These are phyloP conservation scores for Alternaria dauci DNA, from an alignment of 2,329 filamentous ascomycete genomes.

Conservation along the genomic window DNA sequence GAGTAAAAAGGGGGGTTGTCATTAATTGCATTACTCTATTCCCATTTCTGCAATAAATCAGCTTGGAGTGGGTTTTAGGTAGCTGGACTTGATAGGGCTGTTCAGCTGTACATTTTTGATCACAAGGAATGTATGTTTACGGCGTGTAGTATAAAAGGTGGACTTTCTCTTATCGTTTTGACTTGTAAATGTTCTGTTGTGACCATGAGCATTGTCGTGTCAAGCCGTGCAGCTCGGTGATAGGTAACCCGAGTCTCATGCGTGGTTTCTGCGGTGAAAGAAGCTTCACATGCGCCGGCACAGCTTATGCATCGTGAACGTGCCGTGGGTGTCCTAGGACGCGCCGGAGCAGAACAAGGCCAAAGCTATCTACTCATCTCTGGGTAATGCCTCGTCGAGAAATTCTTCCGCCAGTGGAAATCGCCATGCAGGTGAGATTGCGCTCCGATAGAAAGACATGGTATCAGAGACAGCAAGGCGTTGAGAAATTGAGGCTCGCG, in stretches of 20 bases:
- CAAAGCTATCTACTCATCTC: background rate
- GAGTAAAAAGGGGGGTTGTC: constrained; percentile 55
- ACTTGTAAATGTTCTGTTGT: background rate
- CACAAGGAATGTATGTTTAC: constrained; percentile 42
- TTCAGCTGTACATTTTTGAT: constrained; percentile 39
- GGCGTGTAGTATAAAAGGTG: constrained; percentile 39
- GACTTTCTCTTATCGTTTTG: constrained; percentile 12
- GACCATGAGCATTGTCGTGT: background rate
- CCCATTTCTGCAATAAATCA: constrained; percentile 12
- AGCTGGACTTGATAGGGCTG: constrained; percentile 18
- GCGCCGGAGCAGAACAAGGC: background rate
- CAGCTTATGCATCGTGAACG: background rate
- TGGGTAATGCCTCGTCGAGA: background rate
- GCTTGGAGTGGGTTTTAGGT: background rate
- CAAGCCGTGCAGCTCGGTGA: constrained; percentile 12
- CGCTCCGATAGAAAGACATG: background rate
- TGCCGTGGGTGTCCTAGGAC: background rate
- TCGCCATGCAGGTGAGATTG: background rate
- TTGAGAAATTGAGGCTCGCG: background rate
- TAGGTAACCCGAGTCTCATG: constrained; percentile 18
- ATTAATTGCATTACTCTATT: constrained; percentile 30
- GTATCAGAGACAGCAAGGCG: background rate
- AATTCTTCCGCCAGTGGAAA: background rate
- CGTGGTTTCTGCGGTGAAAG: background rate
- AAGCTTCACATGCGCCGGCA: background rate